These are phyloP conservation scores for Sicyos edulis DNA, from an alignment of 306 rosid genomes.

Conservation along the genomic window DNA sequence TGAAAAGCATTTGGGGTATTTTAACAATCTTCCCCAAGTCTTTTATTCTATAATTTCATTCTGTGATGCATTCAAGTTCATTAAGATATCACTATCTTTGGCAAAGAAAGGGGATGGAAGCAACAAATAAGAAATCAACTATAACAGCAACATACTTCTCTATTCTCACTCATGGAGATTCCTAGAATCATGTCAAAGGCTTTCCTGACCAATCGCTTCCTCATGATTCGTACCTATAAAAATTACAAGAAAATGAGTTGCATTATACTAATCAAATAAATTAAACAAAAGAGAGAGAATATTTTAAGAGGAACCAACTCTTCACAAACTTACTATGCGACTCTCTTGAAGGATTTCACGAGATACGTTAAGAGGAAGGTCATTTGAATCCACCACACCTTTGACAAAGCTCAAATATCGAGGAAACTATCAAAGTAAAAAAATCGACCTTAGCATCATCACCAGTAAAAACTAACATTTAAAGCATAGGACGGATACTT, in stretches of 20 bases:
- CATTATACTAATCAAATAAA: background rate
- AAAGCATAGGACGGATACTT: constrained; percentile 9
- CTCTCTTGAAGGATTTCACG: constrained; percentile 99
- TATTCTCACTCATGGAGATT: constrained; percentile 85
- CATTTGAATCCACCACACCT: constrained; percentile 95
- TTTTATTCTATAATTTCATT: background rate
- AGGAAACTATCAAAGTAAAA: constrained; percentile 56
- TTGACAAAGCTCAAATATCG: constrained; percentile 88
- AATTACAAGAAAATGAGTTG: constrained; percentile 11
- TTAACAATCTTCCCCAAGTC: background rate
- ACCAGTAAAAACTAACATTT: background rate
- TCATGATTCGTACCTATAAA: constrained; percentile 86
- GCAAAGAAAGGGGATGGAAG: background rate
- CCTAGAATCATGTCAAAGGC: constrained; percentile 97
- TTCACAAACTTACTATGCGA: constrained; percentile 44
- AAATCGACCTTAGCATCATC: constrained; percentile 18
- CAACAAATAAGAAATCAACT: constrained; percentile 18
- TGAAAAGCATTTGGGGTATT: background rate
- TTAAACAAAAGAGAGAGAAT: constrained; percentile 2
- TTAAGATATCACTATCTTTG: constrained; percentile 6
- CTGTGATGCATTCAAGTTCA: background rate
- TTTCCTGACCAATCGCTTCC: constrained; percentile 86
- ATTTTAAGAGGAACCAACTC: background rate
- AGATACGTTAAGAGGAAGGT: constrained; percentile 95
- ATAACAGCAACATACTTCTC: constrained; percentile 43